Conservation (phyloP, 164 flowering plant genomes). For the Nymphaea colorata region DNA sequence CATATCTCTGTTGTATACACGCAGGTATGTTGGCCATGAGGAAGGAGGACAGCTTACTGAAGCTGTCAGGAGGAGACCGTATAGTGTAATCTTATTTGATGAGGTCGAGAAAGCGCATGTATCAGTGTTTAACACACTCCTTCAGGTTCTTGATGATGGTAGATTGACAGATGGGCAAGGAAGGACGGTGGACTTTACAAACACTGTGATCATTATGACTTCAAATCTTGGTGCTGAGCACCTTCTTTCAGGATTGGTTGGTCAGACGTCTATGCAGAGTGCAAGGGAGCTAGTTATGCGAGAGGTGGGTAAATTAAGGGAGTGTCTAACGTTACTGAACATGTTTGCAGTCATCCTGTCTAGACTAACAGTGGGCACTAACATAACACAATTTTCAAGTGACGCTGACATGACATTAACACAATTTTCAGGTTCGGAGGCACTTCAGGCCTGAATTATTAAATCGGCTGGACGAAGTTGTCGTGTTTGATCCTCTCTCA, state of each 20-base stretch:
- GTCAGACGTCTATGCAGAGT: constrained; percentile 52
- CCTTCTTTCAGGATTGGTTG: constrained; percentile 51
- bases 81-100: constrained; percentile 77
- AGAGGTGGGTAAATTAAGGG: constrained; percentile 28
- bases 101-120: constrained; percentile 88
- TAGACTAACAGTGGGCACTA: background rate
- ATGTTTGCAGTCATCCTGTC: background rate
- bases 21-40: constrained; percentile 85
- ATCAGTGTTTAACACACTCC: constrained; percentile 70
- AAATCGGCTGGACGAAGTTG: constrained; percentile 81
- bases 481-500: constrained; percentile 76
- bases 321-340: background rate
- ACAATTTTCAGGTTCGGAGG: constrained; percentile 45
- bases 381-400: no score
- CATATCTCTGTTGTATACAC: background rate
- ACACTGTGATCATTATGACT: constrained; percentile 85
- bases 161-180: constrained; percentile 95
- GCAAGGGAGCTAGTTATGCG: constrained; percentile 65
- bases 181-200: constrained; percentile 76
- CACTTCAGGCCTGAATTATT: constrained; percentile 80
- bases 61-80: constrained; percentile 80
- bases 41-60: constrained; percentile 98
- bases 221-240: constrained; percentile 93
- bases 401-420: no score
- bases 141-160: constrained; percentile 93